phyloP scores from a whole-genome alignment of 495 filamentous ascomycete species.

The Astrothelium subdiscretum region DNA sequence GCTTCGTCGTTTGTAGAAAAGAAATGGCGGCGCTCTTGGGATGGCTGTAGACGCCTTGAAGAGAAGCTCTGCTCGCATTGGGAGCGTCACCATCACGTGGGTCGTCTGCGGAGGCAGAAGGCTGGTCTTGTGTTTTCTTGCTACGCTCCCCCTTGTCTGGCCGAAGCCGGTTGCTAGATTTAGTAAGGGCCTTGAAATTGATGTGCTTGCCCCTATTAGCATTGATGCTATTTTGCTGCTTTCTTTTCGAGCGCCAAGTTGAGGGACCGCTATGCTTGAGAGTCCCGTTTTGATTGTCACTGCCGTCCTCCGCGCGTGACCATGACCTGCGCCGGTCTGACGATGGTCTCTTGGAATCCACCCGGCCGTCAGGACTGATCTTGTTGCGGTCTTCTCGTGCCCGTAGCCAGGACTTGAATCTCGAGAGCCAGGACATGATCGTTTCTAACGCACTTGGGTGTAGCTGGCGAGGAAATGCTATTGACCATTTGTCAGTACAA shows the following conservation, averaged over 20 bases:
- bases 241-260: not conserved
- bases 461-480: not conserved
- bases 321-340: not conserved
- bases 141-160: too few species aligned
- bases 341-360: not conserved
- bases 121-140: too few species aligned
- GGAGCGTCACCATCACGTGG: not conserved
- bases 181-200: not conserved
- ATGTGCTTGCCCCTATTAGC: not conserved
- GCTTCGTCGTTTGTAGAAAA: not conserved
- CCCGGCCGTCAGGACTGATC: not conserved
- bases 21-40: not conserved
- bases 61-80: not conserved
- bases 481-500: not conserved
- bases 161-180: not conserved
- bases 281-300: too few species aligned
- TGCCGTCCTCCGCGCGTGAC: not conserved
- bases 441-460: not conserved
- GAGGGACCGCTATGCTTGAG: not conserved
- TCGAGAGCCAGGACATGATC: not conserved
- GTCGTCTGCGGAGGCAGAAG: not conserved
- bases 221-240: not conserved
- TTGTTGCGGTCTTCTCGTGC: not conserved
- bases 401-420: not conserved
- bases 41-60: not conserved